A percentile compares a stretch with the other conserved stretches of the same genome.
Evolutionary conservation across 805 yeast genomes (phyloP).

Genomic region (Lachancea sp.): DNA sequence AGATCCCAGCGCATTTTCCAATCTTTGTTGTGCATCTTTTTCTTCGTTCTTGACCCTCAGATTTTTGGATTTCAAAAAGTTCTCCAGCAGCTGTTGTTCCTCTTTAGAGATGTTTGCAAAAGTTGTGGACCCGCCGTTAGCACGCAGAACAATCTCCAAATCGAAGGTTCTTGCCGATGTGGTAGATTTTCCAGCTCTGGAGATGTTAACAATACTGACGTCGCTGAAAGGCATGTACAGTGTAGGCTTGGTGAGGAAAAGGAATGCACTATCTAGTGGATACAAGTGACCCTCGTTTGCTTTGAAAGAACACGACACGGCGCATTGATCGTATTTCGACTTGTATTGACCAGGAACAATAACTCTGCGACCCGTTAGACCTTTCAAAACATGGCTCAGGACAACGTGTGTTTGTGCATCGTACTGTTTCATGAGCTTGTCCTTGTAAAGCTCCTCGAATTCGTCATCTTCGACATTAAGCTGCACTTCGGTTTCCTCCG

Average conservation of each 20-base stretch:
- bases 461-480: constrained; percentile 80
- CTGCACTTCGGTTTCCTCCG: constrained; percentile 88
- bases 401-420: constrained; percentile 85
- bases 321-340: constrained; percentile 73
- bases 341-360: constrained; percentile 78
- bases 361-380: constrained; percentile 80
- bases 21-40: constrained; percentile 73
- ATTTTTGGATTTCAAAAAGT: constrained; percentile 69
- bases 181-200: constrained; percentile 79
- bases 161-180: constrained; percentile 86
- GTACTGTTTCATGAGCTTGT: constrained; percentile 62
- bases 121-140: constrained; percentile 62
- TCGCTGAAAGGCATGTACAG: constrained; percentile 84
- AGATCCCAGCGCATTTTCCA: constrained; percentile 67
- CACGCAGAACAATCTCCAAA: constrained; percentile 66
- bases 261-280: constrained; percentile 84
- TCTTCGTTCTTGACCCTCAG: constrained; percentile 82
- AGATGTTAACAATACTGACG: constrained; percentile 66
- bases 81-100: constrained; percentile 76
- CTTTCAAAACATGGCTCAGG: constrained; percentile 80
- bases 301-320: constrained; percentile 84
- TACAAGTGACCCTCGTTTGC: constrained; percentile 93
- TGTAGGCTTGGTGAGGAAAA: constrained; percentile 92
- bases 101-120: constrained; percentile 87
- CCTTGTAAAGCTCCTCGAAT: constrained; percentile 67